Evolutionary conservation across 129 eudicot genomes (phyloP).

Genomic region (Apium graveolens): DNA sequence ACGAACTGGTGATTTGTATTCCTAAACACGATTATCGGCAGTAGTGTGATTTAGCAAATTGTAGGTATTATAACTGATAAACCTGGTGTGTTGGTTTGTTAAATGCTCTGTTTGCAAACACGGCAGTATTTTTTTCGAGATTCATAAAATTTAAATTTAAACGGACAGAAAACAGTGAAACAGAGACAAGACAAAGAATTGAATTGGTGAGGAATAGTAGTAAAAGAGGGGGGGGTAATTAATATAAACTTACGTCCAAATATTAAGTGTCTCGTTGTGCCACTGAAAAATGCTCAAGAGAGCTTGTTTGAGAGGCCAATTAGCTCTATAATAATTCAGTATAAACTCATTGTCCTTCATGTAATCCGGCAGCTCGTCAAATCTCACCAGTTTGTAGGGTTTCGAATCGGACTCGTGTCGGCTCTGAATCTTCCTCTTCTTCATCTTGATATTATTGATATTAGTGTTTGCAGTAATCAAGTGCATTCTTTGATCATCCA

Average conservation of each 20-base stretch:
- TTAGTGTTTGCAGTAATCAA: background rate
- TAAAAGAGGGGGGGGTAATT: background rate
- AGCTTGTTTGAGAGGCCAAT: conserved; percentile 87
- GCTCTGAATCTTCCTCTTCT: background rate
- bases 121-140: no score
- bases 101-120: no score
- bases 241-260: conserved; percentile 76
- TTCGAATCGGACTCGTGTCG: background rate
- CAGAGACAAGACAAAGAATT: background rate
- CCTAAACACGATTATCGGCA: no score
- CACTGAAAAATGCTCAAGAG: conserved; percentile 69
- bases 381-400: conserved; percentile 20
- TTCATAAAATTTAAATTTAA: no score
- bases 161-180: background rate
- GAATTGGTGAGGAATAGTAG: background rate
- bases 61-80: no score
- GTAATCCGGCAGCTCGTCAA: conserved; percentile 68
- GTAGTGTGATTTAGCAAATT: no score
- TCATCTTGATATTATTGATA: background rate
- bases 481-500: background rate
- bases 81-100: no score
- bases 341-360: conserved; percentile 96
- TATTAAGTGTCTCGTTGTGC: conserved; percentile 95
- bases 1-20: no score
- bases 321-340: conserved; percentile 65